Evolutionary conservation across 345 rosid genomes (phyloP).

Genomic region (Aethionema arabicum): DNA sequence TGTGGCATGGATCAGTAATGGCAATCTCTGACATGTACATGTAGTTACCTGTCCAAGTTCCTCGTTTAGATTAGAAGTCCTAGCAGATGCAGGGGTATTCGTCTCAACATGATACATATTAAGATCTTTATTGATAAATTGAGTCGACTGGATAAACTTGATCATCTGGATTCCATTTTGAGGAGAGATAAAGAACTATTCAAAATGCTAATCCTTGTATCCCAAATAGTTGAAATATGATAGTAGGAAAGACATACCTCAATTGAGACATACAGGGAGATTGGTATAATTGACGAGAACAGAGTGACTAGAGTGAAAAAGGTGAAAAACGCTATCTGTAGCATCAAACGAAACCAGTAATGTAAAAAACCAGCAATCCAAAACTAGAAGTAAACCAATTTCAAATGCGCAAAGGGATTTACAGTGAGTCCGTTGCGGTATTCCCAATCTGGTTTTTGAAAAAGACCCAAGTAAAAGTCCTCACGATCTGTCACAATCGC

Average conservation of each 20-base stretch:
- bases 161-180: conserved; percentile 63
- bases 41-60: conserved; percentile 95
- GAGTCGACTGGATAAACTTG: conserved; percentile 95
- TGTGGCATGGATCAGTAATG: conserved; percentile 13
- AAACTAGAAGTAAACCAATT: conserved; percentile 24
- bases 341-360: conserved; percentile 33
- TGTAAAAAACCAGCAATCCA: conserved; percentile 11
- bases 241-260: conserved; percentile 57
- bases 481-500: conserved; percentile 75
- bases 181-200: conserved; percentile 25
- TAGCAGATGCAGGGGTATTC: conserved; percentile 88
- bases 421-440: conserved; percentile 75
- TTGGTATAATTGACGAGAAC: conserved; percentile 93
- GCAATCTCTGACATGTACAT: conserved; percentile 5
- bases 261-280: conserved; percentile 94
- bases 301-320: conserved; percentile 90
- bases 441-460: conserved; percentile 58
- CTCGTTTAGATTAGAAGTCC: conserved; percentile 98
- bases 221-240: conserved; percentile 14
- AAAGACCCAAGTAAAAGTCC: conserved; percentile 64
- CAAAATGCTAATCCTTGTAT: conserved; percentile 11
- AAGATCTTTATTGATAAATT: conserved; percentile 92
- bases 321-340: conserved; percentile 73
- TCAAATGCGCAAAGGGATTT: conserved; percentile 35
- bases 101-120: conserved; percentile 90